These are phyloP conservation scores for Penicillium paneum DNA, from an alignment of 2,329 filamentous ascomycete genomes.

Conservation along the genomic window DNA sequence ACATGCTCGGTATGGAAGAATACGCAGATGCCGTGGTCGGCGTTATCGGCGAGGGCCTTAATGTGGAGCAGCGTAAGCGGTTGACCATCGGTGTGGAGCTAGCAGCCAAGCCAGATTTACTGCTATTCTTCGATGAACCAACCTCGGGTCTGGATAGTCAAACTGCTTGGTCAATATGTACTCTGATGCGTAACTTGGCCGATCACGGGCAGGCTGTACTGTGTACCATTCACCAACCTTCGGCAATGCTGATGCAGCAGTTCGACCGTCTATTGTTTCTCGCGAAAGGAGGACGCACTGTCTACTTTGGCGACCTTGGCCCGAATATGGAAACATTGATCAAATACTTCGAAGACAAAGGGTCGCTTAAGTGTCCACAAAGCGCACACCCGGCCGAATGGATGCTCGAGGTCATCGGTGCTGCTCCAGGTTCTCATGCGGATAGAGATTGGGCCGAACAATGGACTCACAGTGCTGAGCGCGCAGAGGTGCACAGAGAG, in stretches of 20 bases:
- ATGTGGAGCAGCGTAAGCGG: constrained; percentile 66
- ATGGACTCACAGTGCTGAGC: constrained; percentile 60
- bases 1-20: constrained; percentile 81
- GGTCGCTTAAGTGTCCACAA: constrained; percentile 56
- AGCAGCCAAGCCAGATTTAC: constrained; percentile 81
- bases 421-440: constrained; percentile 62
- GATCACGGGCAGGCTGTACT: constrained; percentile 87
- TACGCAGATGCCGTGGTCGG: constrained; percentile 92
- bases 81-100: constrained; percentile 93
- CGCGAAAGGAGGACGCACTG: constrained; percentile 62
- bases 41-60: constrained; percentile 74
- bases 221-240: constrained; percentile 94
- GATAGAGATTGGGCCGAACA: constrained; percentile 63
- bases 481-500: constrained; percentile 52
- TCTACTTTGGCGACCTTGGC: constrained; percentile 68
- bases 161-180: constrained; percentile 87
- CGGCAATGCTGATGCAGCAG: constrained; percentile 87
- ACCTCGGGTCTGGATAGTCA: constrained; percentile 94
- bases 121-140: constrained; percentile 91
- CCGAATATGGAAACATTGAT: constrained; percentile 56
- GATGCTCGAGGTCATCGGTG: constrained; percentile 61
- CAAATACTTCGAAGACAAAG: constrained; percentile 63
- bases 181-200: constrained; percentile 82
- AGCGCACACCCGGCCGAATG: constrained; percentile 73
- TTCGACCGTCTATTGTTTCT: constrained; percentile 67